Percentiles rank a stretch among this genome's conserved stretches.
These are phyloP conservation scores for Sugiyamaella pinicola DNA, from an alignment of 1,139 yeast genomes.

Conservation along the genomic window DNA sequence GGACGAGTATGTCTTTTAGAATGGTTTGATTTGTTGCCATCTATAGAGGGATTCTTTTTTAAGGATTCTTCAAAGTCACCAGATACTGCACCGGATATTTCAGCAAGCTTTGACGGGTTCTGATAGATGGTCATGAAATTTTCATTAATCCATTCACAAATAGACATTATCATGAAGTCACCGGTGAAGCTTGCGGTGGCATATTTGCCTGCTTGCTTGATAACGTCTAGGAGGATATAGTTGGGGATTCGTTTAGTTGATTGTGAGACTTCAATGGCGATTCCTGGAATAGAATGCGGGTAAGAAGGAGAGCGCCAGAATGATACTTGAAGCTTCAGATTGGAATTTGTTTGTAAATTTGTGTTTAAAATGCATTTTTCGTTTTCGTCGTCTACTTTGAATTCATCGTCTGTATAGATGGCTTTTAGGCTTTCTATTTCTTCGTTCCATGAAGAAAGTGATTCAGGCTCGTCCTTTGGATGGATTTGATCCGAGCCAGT, in stretches of 20 bases:
- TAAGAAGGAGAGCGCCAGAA: slow-evolving; percentile 33
- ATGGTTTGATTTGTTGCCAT: too few species aligned
- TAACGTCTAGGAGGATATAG: slow-evolving; percentile 69
- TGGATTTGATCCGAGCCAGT: slow-evolving; percentile 27
- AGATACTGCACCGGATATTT: slow-evolving; percentile 43
- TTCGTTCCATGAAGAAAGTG: slow-evolving; percentile 58
- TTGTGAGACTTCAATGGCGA: slow-evolving; percentile 32
- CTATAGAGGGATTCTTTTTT: too few species aligned
- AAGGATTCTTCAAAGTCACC: slow-evolving; percentile 34
- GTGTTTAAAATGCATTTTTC: slow-evolving; percentile 20
- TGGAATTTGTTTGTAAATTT: not conserved
- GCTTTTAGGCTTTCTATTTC: slow-evolving; percentile 71
- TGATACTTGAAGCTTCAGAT: not conserved
- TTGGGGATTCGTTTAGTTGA: slow-evolving; percentile 60
- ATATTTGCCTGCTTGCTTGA: slow-evolving; percentile 48
- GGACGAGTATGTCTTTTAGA: not conserved
- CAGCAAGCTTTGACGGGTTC: slow-evolving; percentile 71
- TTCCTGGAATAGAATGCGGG: slow-evolving; percentile 42
- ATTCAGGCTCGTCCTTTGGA: not conserved
- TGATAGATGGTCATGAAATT: slow-evolving; percentile 59
- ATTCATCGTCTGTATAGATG: slow-evolving; percentile 45
- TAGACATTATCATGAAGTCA: slow-evolving; percentile 63
- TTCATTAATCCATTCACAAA: slow-evolving; percentile 75
- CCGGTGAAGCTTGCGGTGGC: slow-evolving; percentile 56
- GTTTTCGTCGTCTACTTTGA: slow-evolving; percentile 19